Base-by-base conservation (phyloP, 2,329 filamentous ascomycete species). In the Fusarium staphyleae region DNA sequence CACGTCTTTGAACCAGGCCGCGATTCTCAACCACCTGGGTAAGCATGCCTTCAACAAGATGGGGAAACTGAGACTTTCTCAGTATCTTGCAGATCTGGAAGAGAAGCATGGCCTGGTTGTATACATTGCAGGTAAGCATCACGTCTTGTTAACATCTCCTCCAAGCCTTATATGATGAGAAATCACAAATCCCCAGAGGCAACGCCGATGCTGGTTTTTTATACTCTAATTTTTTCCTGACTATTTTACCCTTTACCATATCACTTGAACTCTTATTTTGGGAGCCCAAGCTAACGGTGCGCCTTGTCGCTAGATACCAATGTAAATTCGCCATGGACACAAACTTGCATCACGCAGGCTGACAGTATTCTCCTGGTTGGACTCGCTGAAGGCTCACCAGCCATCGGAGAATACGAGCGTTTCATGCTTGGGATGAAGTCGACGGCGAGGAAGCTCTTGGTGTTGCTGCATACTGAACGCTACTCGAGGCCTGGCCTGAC, bases 361-460 rank as follows among this genome's bases (percentile, higher is more conserved):
- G 95, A 99, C 74, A 97, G 93, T 64, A 97, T 99, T 60, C 81
- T 99, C 7, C 81, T 99, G 8, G 91, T 99, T 22, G 95, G 92
- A 1, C 77, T 98, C 12, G 95, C 93, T 1, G 95, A 98, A 70
- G 88, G 89, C 1, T 96, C 93, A 3, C 89, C 95, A 0, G 87
- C 84, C 36, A 95, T 98, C 62, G 95, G 95, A 34, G 96, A 99
- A 71, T 99, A 98, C 65, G 95, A 99, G 72, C 86, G 95, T 3
- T 97, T 99, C 71, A 84, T 99, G 69, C 82, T 99, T 13, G 96
- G 95, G 1, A 97, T 96, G 81, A 98, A 99, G 73, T 97, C 93
- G 0, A 99, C 95, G 0, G 93, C 95, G 0, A 84, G 93, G 43
- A 99, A 98, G 72, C 90, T 96, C 58, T 79, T 99, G 3, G 92